phyloP scores from a whole-genome alignment of 768 basidiomycete species.

The Botryobasidium botryosum region DNA sequence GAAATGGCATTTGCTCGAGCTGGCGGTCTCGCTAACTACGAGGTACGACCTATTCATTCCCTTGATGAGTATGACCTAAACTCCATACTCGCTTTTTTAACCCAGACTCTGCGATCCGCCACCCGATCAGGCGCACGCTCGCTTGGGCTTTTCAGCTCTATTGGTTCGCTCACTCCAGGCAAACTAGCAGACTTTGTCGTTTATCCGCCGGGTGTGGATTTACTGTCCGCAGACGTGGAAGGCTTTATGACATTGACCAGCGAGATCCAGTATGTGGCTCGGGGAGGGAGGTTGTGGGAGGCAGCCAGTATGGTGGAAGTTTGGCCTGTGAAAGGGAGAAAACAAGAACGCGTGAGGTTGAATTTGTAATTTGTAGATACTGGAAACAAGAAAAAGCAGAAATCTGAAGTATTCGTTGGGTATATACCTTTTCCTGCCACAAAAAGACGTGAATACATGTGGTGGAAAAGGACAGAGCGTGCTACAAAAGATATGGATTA shows the following conservation, averaged over 20 bases:
- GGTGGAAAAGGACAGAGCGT: too few species aligned
- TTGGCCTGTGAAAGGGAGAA: slow-evolving; percentile 50
- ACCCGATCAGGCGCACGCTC: slow-evolving; percentile 48
- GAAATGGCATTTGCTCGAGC: slow-evolving; percentile 49
- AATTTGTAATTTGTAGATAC: too few species aligned
- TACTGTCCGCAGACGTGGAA: slow-evolving; percentile 39
- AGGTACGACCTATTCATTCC: slow-evolving; percentile 29
- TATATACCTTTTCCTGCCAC: too few species aligned
- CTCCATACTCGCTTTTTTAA: background rate
- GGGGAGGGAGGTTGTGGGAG: slow-evolving; percentile 57
- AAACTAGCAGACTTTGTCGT: slow-evolving; percentile 59
- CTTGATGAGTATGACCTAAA: background rate
- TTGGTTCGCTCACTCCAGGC: slow-evolving; percentile 45
- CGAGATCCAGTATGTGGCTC: slow-evolving; percentile 37
- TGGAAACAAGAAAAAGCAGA: too few species aligned
- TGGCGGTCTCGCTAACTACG: slow-evolving; percentile 54
- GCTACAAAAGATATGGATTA: too few species aligned
- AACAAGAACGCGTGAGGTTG: too few species aligned
- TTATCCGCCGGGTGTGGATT: slow-evolving; percentile 42
- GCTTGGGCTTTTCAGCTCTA: slow-evolving; percentile 40
- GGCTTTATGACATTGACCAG: slow-evolving; percentile 32
- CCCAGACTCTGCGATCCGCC: slow-evolving; percentile 48
- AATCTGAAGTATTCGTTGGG: too few species aligned
- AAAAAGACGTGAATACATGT: too few species aligned
- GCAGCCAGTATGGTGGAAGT: slow-evolving; percentile 49